Conservation (phyloP, 495 filamentous ascomycete species). For the Penicillium coffeae region DNA sequence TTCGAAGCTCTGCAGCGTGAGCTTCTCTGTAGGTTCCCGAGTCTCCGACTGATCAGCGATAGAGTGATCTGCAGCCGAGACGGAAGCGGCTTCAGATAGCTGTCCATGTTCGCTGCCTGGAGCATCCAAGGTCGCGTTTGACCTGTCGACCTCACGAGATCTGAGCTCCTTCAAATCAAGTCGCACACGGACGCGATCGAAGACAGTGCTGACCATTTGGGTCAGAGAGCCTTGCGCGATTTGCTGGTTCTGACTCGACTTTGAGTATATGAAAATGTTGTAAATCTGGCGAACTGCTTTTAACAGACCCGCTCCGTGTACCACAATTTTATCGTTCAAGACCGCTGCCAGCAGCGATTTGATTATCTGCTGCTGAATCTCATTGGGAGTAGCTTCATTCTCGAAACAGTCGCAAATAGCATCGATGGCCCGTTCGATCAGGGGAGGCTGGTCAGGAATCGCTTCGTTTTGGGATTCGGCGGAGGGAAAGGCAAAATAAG, state of each 20-base stretch:
- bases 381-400: constrained; percentile 82
- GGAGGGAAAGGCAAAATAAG: constrained; percentile 83
- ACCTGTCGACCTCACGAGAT: constrained; percentile 40
- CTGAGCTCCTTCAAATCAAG: constrained; percentile 80
- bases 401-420: constrained; percentile 99
- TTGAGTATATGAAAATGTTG: constrained; percentile 95
- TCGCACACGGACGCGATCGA: constrained; percentile 86
- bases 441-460: constrained; percentile 48
- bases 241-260: constrained; percentile 88
- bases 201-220: constrained; percentile 98
- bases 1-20: constrained; percentile 94
- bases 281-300: constrained; percentile 99
- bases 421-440: constrained; percentile 97
- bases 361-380: constrained; percentile 95
- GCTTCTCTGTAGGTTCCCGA: constrained; percentile 67
- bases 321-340: constrained; percentile 95
- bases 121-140: constrained; percentile 16
- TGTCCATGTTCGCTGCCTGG: constrained; percentile 41
- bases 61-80: constrained; percentile 48
- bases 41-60: constrained; percentile 52
- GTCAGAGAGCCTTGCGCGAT: constrained; percentile 94
- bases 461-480: constrained; percentile 47
- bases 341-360: constrained; percentile 94
- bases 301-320: constrained; percentile 91
- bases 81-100: constrained; percentile 46